These are phyloP conservation scores for Tanacetum coccineum DNA, from an alignment of 129 eudicot genomes.

Conservation along the genomic window DNA sequence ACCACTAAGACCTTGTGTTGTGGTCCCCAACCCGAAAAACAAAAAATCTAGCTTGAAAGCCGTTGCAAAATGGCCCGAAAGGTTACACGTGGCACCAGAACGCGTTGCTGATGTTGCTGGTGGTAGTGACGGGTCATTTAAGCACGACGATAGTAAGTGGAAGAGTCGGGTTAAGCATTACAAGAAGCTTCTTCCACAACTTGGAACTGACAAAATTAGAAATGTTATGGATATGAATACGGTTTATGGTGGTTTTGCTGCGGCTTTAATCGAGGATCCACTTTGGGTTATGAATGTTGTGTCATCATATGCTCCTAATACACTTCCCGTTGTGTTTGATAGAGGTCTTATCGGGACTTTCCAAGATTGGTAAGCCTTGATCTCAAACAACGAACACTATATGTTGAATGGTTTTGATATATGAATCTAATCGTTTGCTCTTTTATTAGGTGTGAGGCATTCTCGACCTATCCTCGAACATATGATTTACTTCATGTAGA, in stretches of 20 bases:
- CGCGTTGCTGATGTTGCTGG: conserved; percentile 76
- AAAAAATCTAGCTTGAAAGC: conserved; percentile 50
- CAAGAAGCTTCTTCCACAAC: conserved; percentile 78
- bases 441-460: conserved; percentile 86
- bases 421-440: conserved; percentile 2
- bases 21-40: conserved; percentile 59
- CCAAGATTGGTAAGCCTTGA: conserved; percentile 78
- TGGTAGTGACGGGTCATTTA: conserved; percentile 82
- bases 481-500: conserved; percentile 93
- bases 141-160: conserved; percentile 84
- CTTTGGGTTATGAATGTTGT: conserved; percentile 97
- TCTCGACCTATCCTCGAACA: conserved; percentile 96
- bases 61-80: conserved; percentile 78
- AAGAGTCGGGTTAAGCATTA: conserved; percentile 75
- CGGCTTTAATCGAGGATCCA: conserved; percentile 68
- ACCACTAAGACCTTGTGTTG: conserved; percentile 86
- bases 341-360: conserved; percentile 89
- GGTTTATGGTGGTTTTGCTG: conserved; percentile 86
- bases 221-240: conserved; percentile 99
- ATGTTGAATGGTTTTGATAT: not conserved
- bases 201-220: conserved; percentile 80
- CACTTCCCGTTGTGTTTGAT: conserved; percentile 83
- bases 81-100: conserved; percentile 73
- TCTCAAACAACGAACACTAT: not conserved
- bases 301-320: conserved; percentile 81